Evolutionary conservation across 306 rosid species (phyloP), one percentile per base, ranked within the genome.

Genomic region (Pyrus communis): DNA sequence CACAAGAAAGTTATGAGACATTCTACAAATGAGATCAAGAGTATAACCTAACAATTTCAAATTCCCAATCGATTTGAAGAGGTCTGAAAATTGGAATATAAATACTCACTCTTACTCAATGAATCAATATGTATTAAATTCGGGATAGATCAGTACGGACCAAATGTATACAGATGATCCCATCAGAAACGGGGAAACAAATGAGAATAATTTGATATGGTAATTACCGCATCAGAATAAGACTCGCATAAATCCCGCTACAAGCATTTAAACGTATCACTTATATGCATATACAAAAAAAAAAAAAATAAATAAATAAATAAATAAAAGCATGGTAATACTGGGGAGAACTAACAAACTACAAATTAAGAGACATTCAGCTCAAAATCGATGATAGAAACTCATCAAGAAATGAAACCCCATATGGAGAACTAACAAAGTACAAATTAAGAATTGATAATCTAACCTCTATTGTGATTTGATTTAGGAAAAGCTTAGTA

Each of bases 1-100:
- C 74, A 81, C 65, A 73, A 49, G 66, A 31, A 11, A 75, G 38
- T 74, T 73, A 25, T 23, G 30, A 74, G 33, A 40, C 28, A 42
- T 25, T 22, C 11, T 18, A 46, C 40, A 35, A 35, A 35, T 35
- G 40, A 35, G 40, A 35, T 35, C 40, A 7, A 7, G 9, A 35
- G 10, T 35, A 35, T 35, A 35, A 35, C 9, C 9, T 35, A 35
- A 35, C 40, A 35, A 35, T 1, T 35, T 35, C 40, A 35, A 35
- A 35, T n/a, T 25, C 62, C 40, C 62, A 57, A n/a, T n/a, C 28
- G 10, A 57, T 57, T 57, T 25, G 11, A 21, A 57, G 62, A 57
- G 62, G 11, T n/a, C 62, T n/a, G 22, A 21, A 22, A 57, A 19
- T 57, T 57, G 10, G 61, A 57, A n/a, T 57, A 57, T n/a, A 35